phyloP scores from a whole-genome alignment of 192 early-diverging fungal species.

The Kickxella alabastrina region DNA sequence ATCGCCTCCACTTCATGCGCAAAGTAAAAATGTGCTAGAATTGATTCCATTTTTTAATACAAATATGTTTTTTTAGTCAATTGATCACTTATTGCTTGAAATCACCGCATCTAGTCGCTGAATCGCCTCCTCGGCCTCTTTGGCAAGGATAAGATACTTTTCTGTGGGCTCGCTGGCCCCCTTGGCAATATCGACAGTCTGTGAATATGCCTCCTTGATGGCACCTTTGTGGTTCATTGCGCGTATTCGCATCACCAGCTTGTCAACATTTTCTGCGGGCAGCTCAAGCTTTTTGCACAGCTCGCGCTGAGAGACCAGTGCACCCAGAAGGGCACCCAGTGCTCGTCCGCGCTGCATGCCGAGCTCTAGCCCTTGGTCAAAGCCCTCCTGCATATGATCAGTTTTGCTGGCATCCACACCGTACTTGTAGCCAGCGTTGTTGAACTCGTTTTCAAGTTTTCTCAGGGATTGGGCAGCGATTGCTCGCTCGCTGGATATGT shows the following conservation, averaged over 20 bases:
- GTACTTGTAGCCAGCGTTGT: constrained; percentile 30
- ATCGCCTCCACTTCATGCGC: constrained; percentile 1
- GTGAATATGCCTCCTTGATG: not conserved
- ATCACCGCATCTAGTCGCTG: no score
- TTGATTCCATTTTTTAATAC: not conserved
- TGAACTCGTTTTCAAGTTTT: constrained; percentile 21
- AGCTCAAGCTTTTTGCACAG: constrained; percentile 12
- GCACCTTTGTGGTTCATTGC: constrained; percentile 16
- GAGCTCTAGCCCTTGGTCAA: constrained; percentile 20
- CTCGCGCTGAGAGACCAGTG: constrained; percentile 21
- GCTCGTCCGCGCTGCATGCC: constrained; percentile 16
- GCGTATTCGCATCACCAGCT: constrained; percentile 24
- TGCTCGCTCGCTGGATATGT: constrained; percentile 15
- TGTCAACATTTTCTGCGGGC: constrained; percentile 17
- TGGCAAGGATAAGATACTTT: not conserved
- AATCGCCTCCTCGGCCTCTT: constrained; percentile 2
- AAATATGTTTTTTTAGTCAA: not conserved
- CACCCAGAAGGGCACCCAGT: constrained; percentile 23
- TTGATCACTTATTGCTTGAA: no score
- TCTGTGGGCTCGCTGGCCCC: not conserved
- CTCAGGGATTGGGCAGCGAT: constrained; percentile 16
- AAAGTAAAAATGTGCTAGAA: not conserved
- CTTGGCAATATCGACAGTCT: not conserved
- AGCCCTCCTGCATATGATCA: constrained; percentile 29
- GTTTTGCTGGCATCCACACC: constrained; percentile 37